phyloP scores from a whole-genome alignment of 2,329 filamentous ascomycete genomes.

The Alternaria panax region DNA sequence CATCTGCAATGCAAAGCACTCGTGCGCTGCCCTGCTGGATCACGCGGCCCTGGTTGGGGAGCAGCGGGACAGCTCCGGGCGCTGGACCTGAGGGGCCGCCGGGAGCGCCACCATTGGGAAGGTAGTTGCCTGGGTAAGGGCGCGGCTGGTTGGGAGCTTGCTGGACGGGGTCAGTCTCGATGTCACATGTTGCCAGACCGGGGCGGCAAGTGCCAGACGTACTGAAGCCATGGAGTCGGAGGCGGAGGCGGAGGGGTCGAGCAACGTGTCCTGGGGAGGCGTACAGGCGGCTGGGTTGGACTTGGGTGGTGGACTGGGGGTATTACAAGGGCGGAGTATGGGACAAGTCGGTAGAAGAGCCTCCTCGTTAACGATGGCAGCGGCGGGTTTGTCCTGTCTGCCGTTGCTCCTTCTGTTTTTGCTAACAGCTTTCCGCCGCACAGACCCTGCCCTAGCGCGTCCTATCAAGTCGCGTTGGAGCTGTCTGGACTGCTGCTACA shows the following conservation, averaged over 20 bases:
- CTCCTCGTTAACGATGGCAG: constrained; percentile 39
- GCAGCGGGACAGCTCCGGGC: constrained; percentile 56
- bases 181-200: constrained; percentile 14
- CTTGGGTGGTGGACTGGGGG: constrained; percentile 13
- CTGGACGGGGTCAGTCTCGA: constrained; percentile 43
- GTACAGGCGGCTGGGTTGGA: constrained; percentile 15
- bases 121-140: constrained; percentile 57
- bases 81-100: constrained; percentile 52
- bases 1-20: constrained; percentile 61
- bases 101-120: constrained; percentile 56
- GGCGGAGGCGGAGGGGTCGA: constrained; percentile 28
- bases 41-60: constrained; percentile 62
- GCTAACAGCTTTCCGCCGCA: constrained; percentile 34
- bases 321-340: constrained; percentile 13
- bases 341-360: constrained; percentile 24
- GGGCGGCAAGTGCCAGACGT: constrained; percentile 24
- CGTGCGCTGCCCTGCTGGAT: constrained; percentile 58
- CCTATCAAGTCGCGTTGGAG: constrained; percentile 27
- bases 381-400: constrained; percentile 28
- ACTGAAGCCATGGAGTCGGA: constrained; percentile 47
- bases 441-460: constrained; percentile 28
- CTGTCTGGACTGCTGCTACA: constrained; percentile 19
- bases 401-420: constrained; percentile 40
- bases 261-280: constrained; percentile 31
- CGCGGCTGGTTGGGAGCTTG: constrained; percentile 61